Evolutionary conservation across 192 early-diverging fungal genomes (phyloP), one percentile per base, ranked within the genome.

Genomic region (Mortierella alpina): DNA sequence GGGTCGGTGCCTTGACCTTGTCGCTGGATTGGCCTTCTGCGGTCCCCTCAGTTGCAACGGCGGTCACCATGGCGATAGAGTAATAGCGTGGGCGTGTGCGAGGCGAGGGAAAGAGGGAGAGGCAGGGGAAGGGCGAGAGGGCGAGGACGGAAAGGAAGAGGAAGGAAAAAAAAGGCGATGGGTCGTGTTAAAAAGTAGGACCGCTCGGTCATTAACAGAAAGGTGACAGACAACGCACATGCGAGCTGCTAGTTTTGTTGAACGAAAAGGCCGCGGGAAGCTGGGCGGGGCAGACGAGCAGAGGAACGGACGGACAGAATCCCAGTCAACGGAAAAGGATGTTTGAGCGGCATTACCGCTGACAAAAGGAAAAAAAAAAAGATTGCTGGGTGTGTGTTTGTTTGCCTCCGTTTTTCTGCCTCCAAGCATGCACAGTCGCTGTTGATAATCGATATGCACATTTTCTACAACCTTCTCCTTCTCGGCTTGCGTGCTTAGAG

Each of bases 11-110:
- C 61, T 69, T 76, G 61, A 64, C 46, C 40, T 70, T 70, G 12
- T 44, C 17, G 65, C 42, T 77, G 13, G 61, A 14, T 46, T 44
- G 47, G 42, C 40, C 20, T 6, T 48, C 13, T 5, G 63, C 7
- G 48, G 22, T 23, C 2, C 7, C 47, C 3, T 59, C 51, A 14
- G 57, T 15, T 47, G 70, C 23, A 9, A 51, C 72, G 17, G 77
- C 77, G 41, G 77, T 59, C 1, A 80, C 77, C 77, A 80, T 80
- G 51, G 64, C 14, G 45, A 46, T 23, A 12, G 61, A 22, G 40
- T n/a, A 12, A 63, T n/a, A 63, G 61, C 15, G 61, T 23, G 22
- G 23, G 23, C 10, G 39, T 7, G 39, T 18, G 47, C 9, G 52
- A 18, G 22, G 22, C 54, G 23, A 49, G 62, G 49, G 50, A 40